A percentile compares a stretch with the other conserved stretches of the same genome.
These are phyloP conservation scores for Eimeria tenella DNA, from an alignment of 169 alveolate species.

Conservation along the genomic window DNA sequence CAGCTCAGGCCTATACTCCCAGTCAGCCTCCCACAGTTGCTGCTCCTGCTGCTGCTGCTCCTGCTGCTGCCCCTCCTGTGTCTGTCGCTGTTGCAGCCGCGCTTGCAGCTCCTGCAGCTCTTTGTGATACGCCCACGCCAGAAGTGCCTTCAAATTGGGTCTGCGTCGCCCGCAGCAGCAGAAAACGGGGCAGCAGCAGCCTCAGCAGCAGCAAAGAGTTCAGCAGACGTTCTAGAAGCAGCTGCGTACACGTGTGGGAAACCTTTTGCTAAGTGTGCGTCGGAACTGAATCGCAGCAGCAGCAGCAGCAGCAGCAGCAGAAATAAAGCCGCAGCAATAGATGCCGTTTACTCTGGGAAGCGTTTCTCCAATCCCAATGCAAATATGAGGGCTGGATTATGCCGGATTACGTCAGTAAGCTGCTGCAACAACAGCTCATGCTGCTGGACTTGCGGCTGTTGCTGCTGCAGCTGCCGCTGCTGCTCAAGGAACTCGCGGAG, in stretches of 20 bases:
- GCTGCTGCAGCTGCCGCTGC: constrained; percentile 44
- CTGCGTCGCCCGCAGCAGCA: background rate
- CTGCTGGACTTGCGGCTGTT: background rate
- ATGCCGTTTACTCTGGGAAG: background rate
- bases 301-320: background rate
- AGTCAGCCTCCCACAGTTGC: background rate
- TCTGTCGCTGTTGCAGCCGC: background rate
- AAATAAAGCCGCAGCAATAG: background rate
- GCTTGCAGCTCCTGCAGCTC: constrained; percentile 38
- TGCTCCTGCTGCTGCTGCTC: constrained; percentile 5
- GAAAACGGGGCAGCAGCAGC: background rate
- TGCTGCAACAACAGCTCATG: constrained; percentile 8
- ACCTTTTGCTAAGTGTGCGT: background rate
- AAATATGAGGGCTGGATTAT: background rate
- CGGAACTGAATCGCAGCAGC: no score
- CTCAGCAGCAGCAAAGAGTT: background rate
- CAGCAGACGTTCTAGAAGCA: background rate
- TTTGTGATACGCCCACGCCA: constrained; percentile 16
- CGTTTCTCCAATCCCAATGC: constrained; percentile 4
- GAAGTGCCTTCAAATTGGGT: background rate
- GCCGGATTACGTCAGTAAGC: background rate
- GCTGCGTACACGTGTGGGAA: background rate
- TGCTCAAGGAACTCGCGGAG: background rate
- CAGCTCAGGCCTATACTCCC: constrained; percentile 36
- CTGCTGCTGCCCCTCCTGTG: constrained; percentile 8